A percentile compares a stretch with the other conserved stretches of the same genome.
phyloP scores from a whole-genome alignment of 306 rosid species.

The Benincasa hispida region DNA sequence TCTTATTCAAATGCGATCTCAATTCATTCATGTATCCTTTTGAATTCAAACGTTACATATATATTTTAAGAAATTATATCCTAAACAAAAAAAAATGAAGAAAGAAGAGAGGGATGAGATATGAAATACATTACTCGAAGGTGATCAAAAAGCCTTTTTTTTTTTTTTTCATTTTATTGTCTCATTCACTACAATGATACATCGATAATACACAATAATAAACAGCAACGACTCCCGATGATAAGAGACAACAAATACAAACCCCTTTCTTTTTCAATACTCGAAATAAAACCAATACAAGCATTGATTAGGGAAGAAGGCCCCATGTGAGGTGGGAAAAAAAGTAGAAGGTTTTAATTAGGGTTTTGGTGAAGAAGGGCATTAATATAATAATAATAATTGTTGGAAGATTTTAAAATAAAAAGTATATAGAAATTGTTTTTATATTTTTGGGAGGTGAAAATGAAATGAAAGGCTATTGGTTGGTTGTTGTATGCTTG shows the following conservation, averaged over 20 bases:
- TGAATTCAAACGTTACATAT: too few relatives aligned
- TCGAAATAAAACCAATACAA: not conserved
- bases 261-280: not conserved
- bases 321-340: not conserved
- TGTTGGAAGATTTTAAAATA: not conserved
- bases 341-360: too few relatives aligned
- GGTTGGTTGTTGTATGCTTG: slow-evolving; percentile 23
- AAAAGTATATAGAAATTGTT: not conserved
- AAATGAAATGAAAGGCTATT: slow-evolving; percentile 13
- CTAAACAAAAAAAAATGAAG: too few relatives aligned
- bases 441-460: too few relatives aligned
- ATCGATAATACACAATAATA: too few relatives aligned
- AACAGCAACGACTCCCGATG: not conserved
- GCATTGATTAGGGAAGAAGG: not conserved
- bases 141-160: not conserved
- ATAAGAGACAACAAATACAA: not conserved
- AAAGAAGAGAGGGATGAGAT: not conserved
- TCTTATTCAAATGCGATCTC: too few relatives aligned
- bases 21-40: too few relatives aligned
- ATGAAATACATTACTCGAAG: not conserved
- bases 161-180: not conserved
- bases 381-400: not conserved
- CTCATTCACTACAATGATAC: not conserved
- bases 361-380: not conserved
- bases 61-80: too few relatives aligned